phyloP scores from a whole-genome alignment of 495 filamentous ascomycete genomes.

The Aspergillus bridgeri region DNA sequence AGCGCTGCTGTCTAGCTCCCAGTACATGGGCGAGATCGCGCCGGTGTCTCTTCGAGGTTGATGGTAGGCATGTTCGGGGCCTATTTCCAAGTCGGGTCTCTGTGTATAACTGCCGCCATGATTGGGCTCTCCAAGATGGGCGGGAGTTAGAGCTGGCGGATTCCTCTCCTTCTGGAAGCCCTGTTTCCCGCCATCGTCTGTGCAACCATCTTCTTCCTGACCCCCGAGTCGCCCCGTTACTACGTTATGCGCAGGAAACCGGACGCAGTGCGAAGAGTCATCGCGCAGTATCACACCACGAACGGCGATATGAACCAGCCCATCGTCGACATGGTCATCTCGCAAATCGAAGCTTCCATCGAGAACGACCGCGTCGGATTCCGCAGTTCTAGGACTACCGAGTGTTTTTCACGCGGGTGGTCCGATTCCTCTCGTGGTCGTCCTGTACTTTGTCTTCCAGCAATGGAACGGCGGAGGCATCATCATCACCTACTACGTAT shows the following conservation, averaged over 20 bases:
- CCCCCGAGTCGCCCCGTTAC: slow-evolving; percentile 41
- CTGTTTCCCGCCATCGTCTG: slow-evolving; percentile 40
- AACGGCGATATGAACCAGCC: slow-evolving; percentile 35
- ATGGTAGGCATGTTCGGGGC: slow-evolving; percentile 44
- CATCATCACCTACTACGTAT: slow-evolving; percentile 40
- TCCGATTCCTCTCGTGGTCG: slow-evolving; percentile 33
- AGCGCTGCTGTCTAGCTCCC: slow-evolving; percentile 36
- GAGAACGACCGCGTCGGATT: slow-evolving; percentile 26
- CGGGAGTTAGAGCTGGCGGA: slow-evolving; percentile 32
- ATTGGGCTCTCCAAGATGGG: slow-evolving; percentile 28
- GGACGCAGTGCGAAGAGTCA: slow-evolving; percentile 31
- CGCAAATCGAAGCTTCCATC: slow-evolving; percentile 41
- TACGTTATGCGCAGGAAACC: slow-evolving; percentile 36
- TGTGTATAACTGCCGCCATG: slow-evolving; percentile 36
- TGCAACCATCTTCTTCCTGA: slow-evolving; percentile 32
- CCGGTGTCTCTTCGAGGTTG: slow-evolving; percentile 42
- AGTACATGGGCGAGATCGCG: slow-evolving; percentile 44
- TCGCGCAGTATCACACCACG: slow-evolving; percentile 39
- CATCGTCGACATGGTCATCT: slow-evolving; percentile 35
- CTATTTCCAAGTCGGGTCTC: slow-evolving; percentile 40
- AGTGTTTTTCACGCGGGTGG: slow-evolving; percentile 34
- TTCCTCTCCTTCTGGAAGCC: slow-evolving; percentile 36
- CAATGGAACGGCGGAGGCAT: slow-evolving; percentile 45
- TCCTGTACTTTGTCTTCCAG: slow-evolving; percentile 42
- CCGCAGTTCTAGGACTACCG: slow-evolving; percentile 37